Conservation (phyloP, 306 rosid genomes). For the Medicago truncatula region DNA sequence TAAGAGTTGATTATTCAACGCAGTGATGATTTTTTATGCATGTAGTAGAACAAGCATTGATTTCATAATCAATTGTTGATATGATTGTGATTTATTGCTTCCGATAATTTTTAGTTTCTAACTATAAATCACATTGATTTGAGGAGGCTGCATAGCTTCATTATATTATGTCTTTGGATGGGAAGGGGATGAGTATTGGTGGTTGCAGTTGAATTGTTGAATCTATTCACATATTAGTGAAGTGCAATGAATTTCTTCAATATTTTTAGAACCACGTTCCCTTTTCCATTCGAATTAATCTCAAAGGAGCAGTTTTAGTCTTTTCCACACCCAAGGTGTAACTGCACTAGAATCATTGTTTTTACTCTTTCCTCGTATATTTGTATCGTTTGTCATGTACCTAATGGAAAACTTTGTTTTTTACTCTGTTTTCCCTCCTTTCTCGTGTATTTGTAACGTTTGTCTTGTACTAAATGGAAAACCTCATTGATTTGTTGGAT, state of each 20-base stretch:
- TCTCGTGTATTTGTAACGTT: background rate
- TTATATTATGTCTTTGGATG: too few species aligned
- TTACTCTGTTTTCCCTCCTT: background rate
- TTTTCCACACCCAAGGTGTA: background rate
- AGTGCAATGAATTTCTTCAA: constrained; percentile 24
- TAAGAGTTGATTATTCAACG: background rate
- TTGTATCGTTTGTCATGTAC: background rate
- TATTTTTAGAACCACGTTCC: background rate
- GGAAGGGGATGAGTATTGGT: constrained; percentile 6
- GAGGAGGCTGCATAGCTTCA: too few species aligned
- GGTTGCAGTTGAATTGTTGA: background rate
- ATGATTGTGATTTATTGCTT: background rate
- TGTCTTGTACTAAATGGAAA: background rate
- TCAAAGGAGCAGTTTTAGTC: background rate
- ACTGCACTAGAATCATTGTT: background rate
- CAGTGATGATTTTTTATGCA: background rate
- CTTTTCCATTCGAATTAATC: constrained; percentile 3
- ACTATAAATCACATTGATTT: background rate
- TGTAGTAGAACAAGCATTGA: background rate
- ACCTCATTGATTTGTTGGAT: constrained; percentile 27
- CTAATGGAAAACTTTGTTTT: background rate
- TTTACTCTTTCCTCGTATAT: background rate
- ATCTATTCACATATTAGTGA: background rate
- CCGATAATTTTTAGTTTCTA: background rate
- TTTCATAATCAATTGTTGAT: background rate